Percentiles rank a stretch among this genome's conserved stretches.
Evolutionary conservation across 331 rosid genomes (phyloP).

Genomic region (Pyrus hybrid): DNA sequence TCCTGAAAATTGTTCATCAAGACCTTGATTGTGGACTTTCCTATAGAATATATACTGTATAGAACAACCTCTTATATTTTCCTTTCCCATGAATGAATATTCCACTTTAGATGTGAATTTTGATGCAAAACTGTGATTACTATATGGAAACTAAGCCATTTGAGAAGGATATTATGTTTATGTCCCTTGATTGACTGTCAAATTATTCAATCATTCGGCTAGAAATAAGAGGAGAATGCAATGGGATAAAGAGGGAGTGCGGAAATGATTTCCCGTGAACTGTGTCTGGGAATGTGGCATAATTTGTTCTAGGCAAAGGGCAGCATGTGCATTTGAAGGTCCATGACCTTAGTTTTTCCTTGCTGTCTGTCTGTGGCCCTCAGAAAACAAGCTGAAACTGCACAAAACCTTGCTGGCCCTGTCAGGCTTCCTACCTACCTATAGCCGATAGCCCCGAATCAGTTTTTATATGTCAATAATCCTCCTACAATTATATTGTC

Average conservation of each 20-base stretch:
- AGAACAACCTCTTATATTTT: neutral
- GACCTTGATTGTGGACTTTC: neutral
- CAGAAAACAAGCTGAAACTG: neutral
- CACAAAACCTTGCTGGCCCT: neutral
- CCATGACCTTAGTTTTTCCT: neutral
- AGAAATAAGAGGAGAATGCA: neutral
- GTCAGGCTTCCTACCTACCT: neutral
- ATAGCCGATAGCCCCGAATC: neutral
- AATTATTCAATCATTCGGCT: neutral
- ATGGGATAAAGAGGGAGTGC: neutral
- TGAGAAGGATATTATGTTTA: neutral
- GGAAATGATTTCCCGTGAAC: neutral
- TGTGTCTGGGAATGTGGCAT: neutral
- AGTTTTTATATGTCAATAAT: neutral
- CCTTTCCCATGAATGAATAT: neutral
- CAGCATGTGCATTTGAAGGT: neutral
- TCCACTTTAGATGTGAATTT: neutral
- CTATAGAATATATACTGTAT: neutral
- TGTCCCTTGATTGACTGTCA: neutral
- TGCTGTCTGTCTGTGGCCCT: neutral
- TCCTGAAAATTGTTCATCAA: neutral
- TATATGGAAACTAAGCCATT: neutral
- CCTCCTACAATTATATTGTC: neutral
- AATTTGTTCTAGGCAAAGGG: neutral
- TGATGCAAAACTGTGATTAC: neutral